phyloP scores from a whole-genome alignment of 805 yeast genomes.

The Candida ascalaphidarum region DNA sequence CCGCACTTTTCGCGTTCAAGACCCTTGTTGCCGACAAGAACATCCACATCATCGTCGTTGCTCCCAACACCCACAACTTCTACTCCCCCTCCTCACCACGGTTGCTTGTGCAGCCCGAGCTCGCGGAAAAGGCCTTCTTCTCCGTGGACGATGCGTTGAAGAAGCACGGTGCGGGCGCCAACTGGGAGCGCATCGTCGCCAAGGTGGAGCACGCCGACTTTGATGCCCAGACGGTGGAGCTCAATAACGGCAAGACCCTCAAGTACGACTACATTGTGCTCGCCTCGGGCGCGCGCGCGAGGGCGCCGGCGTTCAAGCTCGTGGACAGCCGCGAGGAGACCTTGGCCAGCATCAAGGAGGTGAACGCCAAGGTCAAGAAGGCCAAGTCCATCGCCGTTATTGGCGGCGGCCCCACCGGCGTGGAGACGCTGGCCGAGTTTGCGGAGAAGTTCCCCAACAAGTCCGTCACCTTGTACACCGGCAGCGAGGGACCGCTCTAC shows the following conservation, averaged over 20 bases:
- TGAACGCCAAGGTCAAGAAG: constrained; percentile 7
- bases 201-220: constrained; percentile 17
- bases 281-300: constrained; percentile 23
- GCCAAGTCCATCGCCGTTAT: constrained; percentile 24
- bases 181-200: constrained; percentile 15
- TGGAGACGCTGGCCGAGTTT: constrained; percentile 30
- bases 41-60: constrained; percentile 13
- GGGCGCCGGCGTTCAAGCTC: constrained; percentile 16
- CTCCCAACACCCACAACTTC: constrained; percentile 16
- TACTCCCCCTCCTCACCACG: constrained; percentile 23
- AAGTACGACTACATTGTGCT: constrained; percentile 24
- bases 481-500: constrained; percentile 4
- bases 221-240: constrained; percentile 9
- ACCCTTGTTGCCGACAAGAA: constrained; percentile 2
- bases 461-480: constrained; percentile 19
- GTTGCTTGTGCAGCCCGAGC: constrained; percentile 17
- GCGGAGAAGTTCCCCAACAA: constrained; percentile 10
- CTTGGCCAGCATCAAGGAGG: constrained; percentile 8
- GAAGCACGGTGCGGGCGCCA: constrained; percentile 7
- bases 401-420: constrained; percentile 35
- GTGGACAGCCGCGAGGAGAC: constrained; percentile 9
- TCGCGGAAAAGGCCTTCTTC: constrained; percentile 8
- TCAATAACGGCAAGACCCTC: constrained; percentile 5
- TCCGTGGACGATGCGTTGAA: constrained; percentile 11
- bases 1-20: constrained; percentile 17